Evolutionary conservation across 2,329 filamentous ascomycete species (phyloP), one percentile per base, ranked within the genome.

Genomic region (Fusarium sp.): DNA sequence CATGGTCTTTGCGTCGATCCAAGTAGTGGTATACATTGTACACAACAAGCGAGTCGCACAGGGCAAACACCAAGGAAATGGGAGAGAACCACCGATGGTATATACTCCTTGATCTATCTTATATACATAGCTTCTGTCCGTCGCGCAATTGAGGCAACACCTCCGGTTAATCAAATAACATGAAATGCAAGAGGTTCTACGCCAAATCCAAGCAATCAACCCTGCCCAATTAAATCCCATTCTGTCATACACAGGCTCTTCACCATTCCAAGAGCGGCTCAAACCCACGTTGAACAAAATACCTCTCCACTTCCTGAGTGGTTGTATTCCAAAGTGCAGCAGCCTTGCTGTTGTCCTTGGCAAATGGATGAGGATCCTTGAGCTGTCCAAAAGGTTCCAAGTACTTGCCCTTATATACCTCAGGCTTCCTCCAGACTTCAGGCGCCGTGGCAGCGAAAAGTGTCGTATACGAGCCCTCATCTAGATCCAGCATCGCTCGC

Each of bases 21-120:
- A 57, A 36, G 27, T 57, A 11, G 30, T 48, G 10, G 28, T 48
- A 6, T 57, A 57, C n/a, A 31, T 48, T 18, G 54, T 48, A 5
- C 54, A 57, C 10, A 57, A 57, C 27, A 57, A 31, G 31, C 53
- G 53, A 16, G 53, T 57, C 16, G 59, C 59, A 9, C 41, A 47
- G n/a, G 58, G 58, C 4, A 54, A 55, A 65, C 78, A 74, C 16
- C 27, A 50, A n/a, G 18, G 41, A 6, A 27, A 23, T 3, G 27
- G 18, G 7, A n/a, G 28, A 41, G 36, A n/a, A 8, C 11, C 37
- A 16, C 61, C 43, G 1, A 60, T 64, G 50, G 18, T 61, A 44
- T 64, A 61, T 13, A 61, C 57, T 15, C 56, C 56, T 16, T 60
- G 23, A 60, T 18, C 3, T 36, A 7, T 9, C 8, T 34, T 9